Evolutionary conservation across 2,329 filamentous ascomycete genomes (phyloP), one percentile per base, ranked within the genome.

Genomic region (Ceratocystis colombiana): DNA sequence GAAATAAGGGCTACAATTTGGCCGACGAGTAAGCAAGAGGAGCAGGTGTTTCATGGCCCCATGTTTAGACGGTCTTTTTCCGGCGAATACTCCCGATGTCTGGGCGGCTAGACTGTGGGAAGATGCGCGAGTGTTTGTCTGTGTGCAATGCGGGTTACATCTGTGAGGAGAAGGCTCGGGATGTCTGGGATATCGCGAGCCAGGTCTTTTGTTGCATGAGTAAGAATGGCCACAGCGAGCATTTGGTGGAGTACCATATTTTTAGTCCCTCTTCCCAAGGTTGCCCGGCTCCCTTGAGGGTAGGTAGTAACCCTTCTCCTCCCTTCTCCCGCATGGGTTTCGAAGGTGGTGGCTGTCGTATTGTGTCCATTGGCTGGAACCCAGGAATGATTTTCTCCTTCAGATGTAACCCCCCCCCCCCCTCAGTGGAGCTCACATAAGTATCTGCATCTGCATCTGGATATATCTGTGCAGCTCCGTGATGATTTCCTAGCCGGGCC

Each of bases 31-130:
- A 17, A 59, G 25, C 28, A 59, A 17, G 33, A 8, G 28, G 2
- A 8, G 12, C 3, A 33, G 12, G 5, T 59, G 25, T 33, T 59
- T 30, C 55, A 37, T 20, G 22, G 55, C 25, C 37, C 17, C 28
- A 59, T 33, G 55, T 59, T 59, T 59, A 59, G 55, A 12, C 30
- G 17, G 28, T 59, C 55, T 59, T 59, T 59, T 30, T 20, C 55
- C 55, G 55, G 12, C 17, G 28, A 37, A 59, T 33, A n/a, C 12
- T 37, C 33, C 28, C 55, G 55, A 59, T n/a, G 25, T 20, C 55
- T n/a, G 28, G 30, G 7, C 55, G 20, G 55, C 15, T 37, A 8
- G 28, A 59, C 7, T 17, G 28, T 33, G 12, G 30, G 17, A 33
- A 37, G 15, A 33, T 57, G 17, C 50, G 12, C 50, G 22, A 33